A percentile compares a stretch with the other conserved stretches of the same genome.
These are phyloP conservation scores for Salinomyces thailandicus DNA, from an alignment of 2,329 filamentous ascomycete genomes.

Conservation along the genomic window DNA sequence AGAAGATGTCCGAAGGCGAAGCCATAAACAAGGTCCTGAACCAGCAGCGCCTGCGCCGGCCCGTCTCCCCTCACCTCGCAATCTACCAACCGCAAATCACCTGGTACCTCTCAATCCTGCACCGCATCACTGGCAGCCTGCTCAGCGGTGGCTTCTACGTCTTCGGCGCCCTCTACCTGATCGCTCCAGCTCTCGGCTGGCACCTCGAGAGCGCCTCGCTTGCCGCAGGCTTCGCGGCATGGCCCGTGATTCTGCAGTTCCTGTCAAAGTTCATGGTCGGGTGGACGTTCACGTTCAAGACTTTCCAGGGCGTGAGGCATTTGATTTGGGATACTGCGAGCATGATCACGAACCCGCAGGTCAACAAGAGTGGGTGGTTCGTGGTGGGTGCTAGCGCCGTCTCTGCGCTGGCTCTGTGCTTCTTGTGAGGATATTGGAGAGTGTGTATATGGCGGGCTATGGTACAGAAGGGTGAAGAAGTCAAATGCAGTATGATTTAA, in stretches of 20 bases:
- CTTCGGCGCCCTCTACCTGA: slow-evolving; percentile 72
- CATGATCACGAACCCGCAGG: slow-evolving; percentile 52
- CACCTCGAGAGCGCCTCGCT: slow-evolving; percentile 55
- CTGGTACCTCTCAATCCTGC: slow-evolving; percentile 64
- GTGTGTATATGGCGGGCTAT: no score
- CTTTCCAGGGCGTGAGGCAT: slow-evolving; percentile 60
- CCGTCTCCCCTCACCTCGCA: slow-evolving; percentile 70
- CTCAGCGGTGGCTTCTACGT: slow-evolving; percentile 67
- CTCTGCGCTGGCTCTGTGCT: slow-evolving; percentile 39
- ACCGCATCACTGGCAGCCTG: slow-evolving; percentile 71
- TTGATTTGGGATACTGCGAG: slow-evolving; percentile 58
- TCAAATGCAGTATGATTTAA: no score
- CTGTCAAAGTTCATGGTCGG: slow-evolving; percentile 49
- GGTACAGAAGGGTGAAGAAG: no score
- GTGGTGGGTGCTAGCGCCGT: slow-evolving; percentile 47
- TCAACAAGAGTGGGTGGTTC: slow-evolving; percentile 55
- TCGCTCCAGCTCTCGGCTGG: slow-evolving; percentile 63
- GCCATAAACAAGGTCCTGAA: slow-evolving; percentile 56
- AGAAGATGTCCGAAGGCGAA: slow-evolving; percentile 40
- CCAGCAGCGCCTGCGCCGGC: slow-evolving; percentile 69
- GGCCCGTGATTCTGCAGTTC: slow-evolving; percentile 50
- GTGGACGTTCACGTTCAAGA: slow-evolving; percentile 58
- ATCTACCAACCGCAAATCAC: slow-evolving; percentile 85
- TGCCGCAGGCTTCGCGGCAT: slow-evolving; percentile 53
- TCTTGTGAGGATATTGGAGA: no score